These are phyloP conservation scores for Saprolegnia diclina DNA, from an alignment of 352 stramenopile genomes.

Conservation along the genomic window DNA sequence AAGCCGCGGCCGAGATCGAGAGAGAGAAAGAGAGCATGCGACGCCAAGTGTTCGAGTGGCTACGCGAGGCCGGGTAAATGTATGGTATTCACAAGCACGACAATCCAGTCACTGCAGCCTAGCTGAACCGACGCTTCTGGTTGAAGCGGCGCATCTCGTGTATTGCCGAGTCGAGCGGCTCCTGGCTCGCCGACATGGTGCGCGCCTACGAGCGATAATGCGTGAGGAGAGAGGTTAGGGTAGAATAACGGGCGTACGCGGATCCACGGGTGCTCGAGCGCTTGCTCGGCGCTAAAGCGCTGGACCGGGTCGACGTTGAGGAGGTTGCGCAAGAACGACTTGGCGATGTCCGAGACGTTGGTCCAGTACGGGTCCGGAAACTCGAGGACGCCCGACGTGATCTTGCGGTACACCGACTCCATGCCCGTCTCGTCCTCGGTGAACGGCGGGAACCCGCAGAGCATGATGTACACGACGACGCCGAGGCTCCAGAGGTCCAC, in stretches of 20 bases:
- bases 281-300: slow-evolving; percentile 60
- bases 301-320: slow-evolving; percentile 70
- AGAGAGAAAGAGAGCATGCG: slow-evolving; percentile 12
- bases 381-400: slow-evolving; percentile 66
- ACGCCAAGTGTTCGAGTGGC: slow-evolving; percentile 13
- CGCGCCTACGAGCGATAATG: slow-evolving; percentile 30
- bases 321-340: slow-evolving; percentile 73
- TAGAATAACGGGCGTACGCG: slow-evolving; percentile 31
- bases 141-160: slow-evolving; percentile 88
- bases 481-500: slow-evolving; percentile 82
- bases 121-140: slow-evolving; percentile 83
- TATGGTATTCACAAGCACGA: slow-evolving; percentile 12
- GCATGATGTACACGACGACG: slow-evolving; percentile 86
- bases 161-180: slow-evolving; percentile 75
- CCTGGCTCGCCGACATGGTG: slow-evolving; percentile 59
- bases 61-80: slow-evolving; percentile 3
- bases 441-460: slow-evolving; percentile 79
- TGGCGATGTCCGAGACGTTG: slow-evolving; percentile 78
- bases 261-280: slow-evolving; percentile 81
- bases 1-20: neutral
- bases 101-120: slow-evolving; percentile 26
- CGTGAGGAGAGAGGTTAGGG: neutral
- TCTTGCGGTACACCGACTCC: slow-evolving; percentile 82
- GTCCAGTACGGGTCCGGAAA: slow-evolving; percentile 82
- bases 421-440: slow-evolving; percentile 74